These are phyloP conservation scores for Russula emetica DNA, from an alignment of 768 basidiomycete genomes.

Conservation along the genomic window DNA sequence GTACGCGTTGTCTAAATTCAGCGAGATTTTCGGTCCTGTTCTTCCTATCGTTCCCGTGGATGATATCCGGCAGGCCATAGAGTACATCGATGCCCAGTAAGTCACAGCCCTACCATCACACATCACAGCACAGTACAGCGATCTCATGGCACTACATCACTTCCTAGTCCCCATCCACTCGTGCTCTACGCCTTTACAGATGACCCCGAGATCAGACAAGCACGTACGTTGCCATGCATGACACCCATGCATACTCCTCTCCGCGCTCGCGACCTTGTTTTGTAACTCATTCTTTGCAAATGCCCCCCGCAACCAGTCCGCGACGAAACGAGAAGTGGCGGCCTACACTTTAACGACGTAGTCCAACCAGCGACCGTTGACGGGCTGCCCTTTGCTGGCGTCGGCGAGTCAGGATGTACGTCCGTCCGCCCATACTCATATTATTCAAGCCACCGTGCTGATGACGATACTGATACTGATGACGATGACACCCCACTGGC, in stretches of 20 bases:
- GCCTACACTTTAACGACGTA: conserved; percentile 35
- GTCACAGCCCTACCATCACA: too few relatives aligned
- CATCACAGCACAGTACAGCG: too few relatives aligned
- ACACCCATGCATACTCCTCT: too few relatives aligned
- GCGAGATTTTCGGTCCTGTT: conserved; percentile 73
- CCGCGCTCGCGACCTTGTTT: too few relatives aligned
- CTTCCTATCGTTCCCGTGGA: conserved; percentile 60
- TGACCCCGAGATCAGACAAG: too few relatives aligned
- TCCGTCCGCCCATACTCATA: background rate
- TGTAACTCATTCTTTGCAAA: too few relatives aligned
- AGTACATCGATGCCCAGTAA: conserved; percentile 54
- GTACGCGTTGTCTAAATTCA: conserved; percentile 29
- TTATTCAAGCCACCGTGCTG: background rate
- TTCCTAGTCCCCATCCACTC: too few relatives aligned
- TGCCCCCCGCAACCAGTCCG: too few relatives aligned
- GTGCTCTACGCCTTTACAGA: too few relatives aligned
- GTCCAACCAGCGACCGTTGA: conserved; percentile 29
- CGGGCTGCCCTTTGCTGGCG: conserved; percentile 31
- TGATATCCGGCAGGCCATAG: conserved; percentile 50
- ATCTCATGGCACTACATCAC: too few relatives aligned
- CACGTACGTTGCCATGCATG: too few relatives aligned
- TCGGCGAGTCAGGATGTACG: conserved; percentile 35
- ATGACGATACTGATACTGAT: background rate
- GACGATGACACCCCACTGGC: background rate
- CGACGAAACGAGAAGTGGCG: conserved; percentile 35